phyloP scores from a whole-genome alignment of 2,329 filamentous ascomycete species.

The Penicillium sp. region DNA sequence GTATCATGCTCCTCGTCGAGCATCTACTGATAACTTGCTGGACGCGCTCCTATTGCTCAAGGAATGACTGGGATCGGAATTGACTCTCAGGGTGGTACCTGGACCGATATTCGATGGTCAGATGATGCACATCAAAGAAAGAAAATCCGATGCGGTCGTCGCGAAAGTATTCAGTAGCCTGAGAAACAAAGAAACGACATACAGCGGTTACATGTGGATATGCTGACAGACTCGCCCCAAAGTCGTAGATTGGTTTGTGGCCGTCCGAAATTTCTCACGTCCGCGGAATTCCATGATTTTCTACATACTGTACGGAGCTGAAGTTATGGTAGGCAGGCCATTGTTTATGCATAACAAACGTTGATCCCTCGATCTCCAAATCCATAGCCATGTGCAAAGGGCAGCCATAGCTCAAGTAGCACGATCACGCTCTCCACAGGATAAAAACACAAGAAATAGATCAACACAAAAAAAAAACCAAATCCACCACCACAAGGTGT shows the following conservation, averaged over 20 bases:
- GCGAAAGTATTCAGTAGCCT: not conserved
- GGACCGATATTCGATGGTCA: not conserved
- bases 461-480: not conserved
- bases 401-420: too few relatives aligned
- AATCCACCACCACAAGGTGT: not conserved
- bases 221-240: too few relatives aligned
- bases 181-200: not conserved
- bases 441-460: not conserved
- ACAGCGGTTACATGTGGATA: not conserved
- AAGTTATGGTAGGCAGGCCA: not conserved
- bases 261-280: not conserved
- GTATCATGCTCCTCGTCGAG: not conserved
- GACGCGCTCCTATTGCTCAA: not conserved
- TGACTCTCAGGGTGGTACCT: not conserved
- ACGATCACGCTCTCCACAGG: not conserved
- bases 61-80: not conserved
- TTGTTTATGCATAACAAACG: not conserved
- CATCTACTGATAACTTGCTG: not conserved
- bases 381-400: constrained; percentile 1
- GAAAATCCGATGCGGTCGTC: not conserved
- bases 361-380: not conserved
- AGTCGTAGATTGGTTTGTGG: not conserved
- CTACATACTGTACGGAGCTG: not conserved
- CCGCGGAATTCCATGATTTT: not conserved
- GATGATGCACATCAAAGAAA: not conserved